Conservation (phyloP, 2,329 filamentous ascomycete genomes). For the Penicillium palitans region DNA sequence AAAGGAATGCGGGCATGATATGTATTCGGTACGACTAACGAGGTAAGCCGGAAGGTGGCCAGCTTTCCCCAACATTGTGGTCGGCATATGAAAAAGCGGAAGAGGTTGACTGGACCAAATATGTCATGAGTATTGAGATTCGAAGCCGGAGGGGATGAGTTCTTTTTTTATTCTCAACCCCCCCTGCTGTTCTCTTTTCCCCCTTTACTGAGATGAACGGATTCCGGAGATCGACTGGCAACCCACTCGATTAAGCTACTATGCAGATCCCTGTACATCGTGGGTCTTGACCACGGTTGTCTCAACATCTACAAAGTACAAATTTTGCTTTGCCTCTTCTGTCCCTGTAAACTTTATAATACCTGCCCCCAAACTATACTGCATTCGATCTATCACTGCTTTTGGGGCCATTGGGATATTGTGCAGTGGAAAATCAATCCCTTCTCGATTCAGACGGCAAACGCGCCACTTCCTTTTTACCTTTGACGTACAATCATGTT, state of each 20-base stretch:
- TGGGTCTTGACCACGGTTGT: slow-evolving; percentile 3
- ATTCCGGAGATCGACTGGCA: slow-evolving; percentile 15
- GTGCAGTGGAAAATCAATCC: background rate
- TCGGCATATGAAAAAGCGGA: background rate
- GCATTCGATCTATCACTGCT: no score
- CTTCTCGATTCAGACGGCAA: slow-evolving; percentile 8
- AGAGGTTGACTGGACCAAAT: background rate
- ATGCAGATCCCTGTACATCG: slow-evolving; percentile 14
- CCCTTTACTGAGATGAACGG: background rate
- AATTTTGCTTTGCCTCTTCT: background rate
- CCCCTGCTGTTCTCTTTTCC: background rate
- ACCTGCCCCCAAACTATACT: background rate
- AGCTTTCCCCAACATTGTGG: background rate
- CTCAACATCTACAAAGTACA: background rate
- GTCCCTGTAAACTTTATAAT: background rate
- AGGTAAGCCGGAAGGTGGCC: background rate
- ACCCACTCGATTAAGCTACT: slow-evolving; percentile 13
- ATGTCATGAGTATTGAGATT: background rate
- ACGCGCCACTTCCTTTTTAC: slow-evolving; percentile 6
- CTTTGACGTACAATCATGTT: no score
- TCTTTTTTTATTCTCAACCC: background rate
- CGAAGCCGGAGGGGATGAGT: background rate
- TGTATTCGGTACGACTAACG: background rate
- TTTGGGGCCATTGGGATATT: background rate
- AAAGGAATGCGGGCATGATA: background rate